Base-by-base conservation (phyloP, 768 basidiomycete species). In the Dacryopinax primogenitus region DNA sequence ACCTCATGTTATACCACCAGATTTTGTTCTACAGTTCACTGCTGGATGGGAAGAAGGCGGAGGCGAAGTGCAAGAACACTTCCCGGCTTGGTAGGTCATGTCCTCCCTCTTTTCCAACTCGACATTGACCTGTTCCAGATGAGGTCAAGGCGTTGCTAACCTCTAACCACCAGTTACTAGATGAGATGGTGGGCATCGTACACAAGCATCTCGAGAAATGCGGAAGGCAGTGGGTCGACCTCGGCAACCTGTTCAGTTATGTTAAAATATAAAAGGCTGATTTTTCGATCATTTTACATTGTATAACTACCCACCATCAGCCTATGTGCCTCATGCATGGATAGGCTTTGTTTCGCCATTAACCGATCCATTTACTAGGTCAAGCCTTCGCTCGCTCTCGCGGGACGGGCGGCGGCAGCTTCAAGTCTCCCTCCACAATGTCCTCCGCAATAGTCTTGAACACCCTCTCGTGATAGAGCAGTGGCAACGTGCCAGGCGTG, bases 161-260 rank as follows among this genome's bases (percentile, higher is more conserved):
- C 0, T 76, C 78, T 33, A 88, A 94, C 71, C 64, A 69, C 4
- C 72, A 66, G 0, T 77, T 86, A 23, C 77, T 97, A 23, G 66
- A 73, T 1, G 71, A 73, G 3, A 80, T 97, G 76, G 73, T 74
- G 0, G 73, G 70, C 0, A 83, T 84, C 18, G 86, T 90, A 0
- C 80, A 89, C 65, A 86, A 84, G 71, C 90, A 96, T 72, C 80
- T 97, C n/a, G 80, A 90, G 67, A 84, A 86, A 72, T 92, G 87
- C 74, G 94, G 90, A 36, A 80, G 94, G 68, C 82, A 91, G 66
- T 98, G 90, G 87, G 90, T 99, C 18, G 85, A 90, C 69, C 80
- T 99, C 69, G 78, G 79, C 36, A 71, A 78, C 2, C 76, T 99
- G 63, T 98, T 99, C 76, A 85, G 88, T 33, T 87, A 85, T 72